These are phyloP conservation scores for Salix caprea DNA, from an alignment of 345 rosid genomes.

Conservation along the genomic window DNA sequence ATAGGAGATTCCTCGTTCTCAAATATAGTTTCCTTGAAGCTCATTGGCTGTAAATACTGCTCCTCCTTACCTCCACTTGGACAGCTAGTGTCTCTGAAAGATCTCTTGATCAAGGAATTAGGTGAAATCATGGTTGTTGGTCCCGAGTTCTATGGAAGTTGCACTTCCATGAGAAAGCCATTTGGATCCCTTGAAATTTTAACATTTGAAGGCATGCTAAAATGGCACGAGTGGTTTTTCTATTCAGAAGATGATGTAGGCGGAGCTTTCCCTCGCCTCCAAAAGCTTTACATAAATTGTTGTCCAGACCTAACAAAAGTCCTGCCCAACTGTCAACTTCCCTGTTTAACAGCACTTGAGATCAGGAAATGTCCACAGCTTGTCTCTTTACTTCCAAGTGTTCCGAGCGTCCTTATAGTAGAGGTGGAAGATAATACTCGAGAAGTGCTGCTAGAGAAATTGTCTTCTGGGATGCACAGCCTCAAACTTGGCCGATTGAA, in stretches of 20 bases:
- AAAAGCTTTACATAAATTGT: neutral
- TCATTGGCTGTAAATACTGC: neutral
- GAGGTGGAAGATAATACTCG: constrained; percentile 1
- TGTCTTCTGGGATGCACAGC: constrained; percentile 3
- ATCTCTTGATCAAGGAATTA: neutral
- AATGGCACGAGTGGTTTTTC: neutral
- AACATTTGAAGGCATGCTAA: constrained; percentile 10
- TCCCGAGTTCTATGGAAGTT: constrained; percentile 12
- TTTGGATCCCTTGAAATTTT: constrained; percentile 13
- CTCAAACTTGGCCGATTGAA: neutral
- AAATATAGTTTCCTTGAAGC: neutral
- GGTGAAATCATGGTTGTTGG: constrained; percentile 1
- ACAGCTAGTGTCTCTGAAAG: constrained; percentile 3
- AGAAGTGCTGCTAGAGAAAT: neutral
- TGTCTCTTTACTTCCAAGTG: constrained; percentile 6
- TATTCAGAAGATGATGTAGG: neutral
- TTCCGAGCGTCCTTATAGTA: neutral
- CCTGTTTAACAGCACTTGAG: constrained; percentile 2
- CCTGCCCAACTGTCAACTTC: constrained; percentile 15
- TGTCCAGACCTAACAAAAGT: constrained; percentile 8
- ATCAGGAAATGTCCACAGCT: constrained; percentile 8
- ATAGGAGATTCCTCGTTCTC: neutral
- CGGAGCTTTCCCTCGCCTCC: constrained; percentile 18
- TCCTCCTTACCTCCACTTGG: constrained; percentile 11
- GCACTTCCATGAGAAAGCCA: neutral